These are phyloP conservation scores for Paecilomyces niveus DNA, from an alignment of 2,329 filamentous ascomycete species.

Conservation along the genomic window DNA sequence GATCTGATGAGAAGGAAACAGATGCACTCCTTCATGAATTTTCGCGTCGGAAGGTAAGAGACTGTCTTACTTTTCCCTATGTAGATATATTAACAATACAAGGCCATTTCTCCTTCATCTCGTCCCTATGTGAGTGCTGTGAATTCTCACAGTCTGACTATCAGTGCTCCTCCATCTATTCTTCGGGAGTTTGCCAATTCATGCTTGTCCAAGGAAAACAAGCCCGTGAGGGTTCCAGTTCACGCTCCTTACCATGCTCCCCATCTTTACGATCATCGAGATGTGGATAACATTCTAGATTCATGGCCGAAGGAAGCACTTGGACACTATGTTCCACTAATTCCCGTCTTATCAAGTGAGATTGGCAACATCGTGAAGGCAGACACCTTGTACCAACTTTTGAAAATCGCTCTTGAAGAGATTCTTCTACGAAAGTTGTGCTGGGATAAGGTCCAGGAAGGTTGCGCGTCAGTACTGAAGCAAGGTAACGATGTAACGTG, in stretches of 20 bases:
- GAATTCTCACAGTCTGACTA: constrained; percentile 52
- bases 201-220: constrained; percentile 42
- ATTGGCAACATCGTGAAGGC: constrained; percentile 24
- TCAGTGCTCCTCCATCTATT: constrained; percentile 51
- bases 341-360: constrained; percentile 32
- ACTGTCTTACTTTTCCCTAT: not conserved
- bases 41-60: constrained; percentile 18
- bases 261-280: constrained; percentile 46
- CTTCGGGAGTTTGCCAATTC: constrained; percentile 47
- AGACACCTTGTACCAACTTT: constrained; percentile 22
- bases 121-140: constrained; percentile 54
- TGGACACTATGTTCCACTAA: constrained; percentile 18
- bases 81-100: constrained; percentile 3
- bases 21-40: constrained; percentile 16
- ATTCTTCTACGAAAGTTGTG: constrained; percentile 32
- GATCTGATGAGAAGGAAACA: constrained; percentile 26
- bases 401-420: constrained; percentile 28
- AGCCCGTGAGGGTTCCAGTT: constrained; percentile 48
- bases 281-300: constrained; percentile 46
- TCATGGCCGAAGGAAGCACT: constrained; percentile 24
- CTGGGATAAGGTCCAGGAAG: constrained; percentile 35
- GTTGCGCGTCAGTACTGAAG: constrained; percentile 19
- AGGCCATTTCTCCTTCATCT: constrained; percentile 43
- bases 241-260: constrained; percentile 54
- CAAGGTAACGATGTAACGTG: constrained; percentile 8